These are phyloP conservation scores for Trypanosoma avium DNA, from an alignment of 208 protist species.

Conservation along the genomic window DNA sequence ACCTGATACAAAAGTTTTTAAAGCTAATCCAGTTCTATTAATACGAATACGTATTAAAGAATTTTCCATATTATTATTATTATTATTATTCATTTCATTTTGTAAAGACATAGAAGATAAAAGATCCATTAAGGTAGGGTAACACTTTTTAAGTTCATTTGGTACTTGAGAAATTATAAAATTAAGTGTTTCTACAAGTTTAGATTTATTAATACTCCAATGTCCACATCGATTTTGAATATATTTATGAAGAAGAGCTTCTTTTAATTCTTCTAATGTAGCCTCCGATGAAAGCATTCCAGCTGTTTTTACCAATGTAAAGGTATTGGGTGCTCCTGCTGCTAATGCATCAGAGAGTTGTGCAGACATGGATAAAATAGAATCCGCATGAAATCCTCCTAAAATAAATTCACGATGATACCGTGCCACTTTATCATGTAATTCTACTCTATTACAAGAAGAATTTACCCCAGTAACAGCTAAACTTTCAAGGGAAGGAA, in stretches of 20 bases:
- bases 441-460: constrained; percentile 3
- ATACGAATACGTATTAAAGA: constrained; percentile 48
- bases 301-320: constrained; percentile 73
- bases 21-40: constrained; percentile 42
- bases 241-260: constrained; percentile 68
- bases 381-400: constrained; percentile 72
- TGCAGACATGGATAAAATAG: constrained; percentile 37
- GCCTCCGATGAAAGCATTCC: constrained; percentile 39
- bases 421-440: constrained; percentile 39
- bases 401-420: constrained; percentile 77
- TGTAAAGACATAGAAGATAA: constrained; percentile 9
- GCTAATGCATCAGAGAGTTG: constrained; percentile 68
- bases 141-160: background rate
- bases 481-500: constrained; percentile 70
- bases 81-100: background rate
- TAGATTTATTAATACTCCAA: constrained; percentile 48
- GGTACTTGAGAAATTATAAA: constrained; percentile 8
- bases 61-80: constrained; percentile 18
- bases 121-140: constrained; percentile 17
- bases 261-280: constrained; percentile 26
- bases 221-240: constrained; percentile 82
- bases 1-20: constrained; percentile 19
- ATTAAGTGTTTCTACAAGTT: constrained; percentile 43
- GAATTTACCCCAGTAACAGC: constrained; percentile 13
- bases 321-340: constrained; percentile 78